Conservation (phyloP, 73 alveolate genomes). For the Paramecium sonneborni region DNA sequence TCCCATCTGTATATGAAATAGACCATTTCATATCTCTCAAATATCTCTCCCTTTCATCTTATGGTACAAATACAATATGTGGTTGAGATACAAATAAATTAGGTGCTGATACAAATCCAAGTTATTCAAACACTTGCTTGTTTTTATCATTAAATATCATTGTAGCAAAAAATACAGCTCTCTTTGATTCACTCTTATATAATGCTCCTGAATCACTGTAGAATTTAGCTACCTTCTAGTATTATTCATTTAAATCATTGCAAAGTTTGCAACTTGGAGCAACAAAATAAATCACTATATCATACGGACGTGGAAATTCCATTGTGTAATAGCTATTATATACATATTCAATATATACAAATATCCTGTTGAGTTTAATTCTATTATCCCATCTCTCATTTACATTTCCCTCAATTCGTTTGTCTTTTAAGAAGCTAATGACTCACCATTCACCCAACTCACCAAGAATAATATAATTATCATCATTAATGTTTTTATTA, state of each 20-base stretch:
- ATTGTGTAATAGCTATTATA: no score
- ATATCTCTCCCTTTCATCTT: slow-evolving; percentile 58
- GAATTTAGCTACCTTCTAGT: slow-evolving; percentile 25
- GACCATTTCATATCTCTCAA: slow-evolving; percentile 65
- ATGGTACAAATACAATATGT: slow-evolving; percentile 49
- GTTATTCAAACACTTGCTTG: background rate
- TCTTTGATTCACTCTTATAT: slow-evolving; percentile 31
- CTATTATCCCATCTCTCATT: slow-evolving; percentile 46
- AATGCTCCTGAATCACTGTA: slow-evolving; percentile 49
- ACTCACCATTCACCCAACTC: background rate
- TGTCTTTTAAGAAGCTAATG: background rate
- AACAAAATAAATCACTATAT: slow-evolving; percentile 58
- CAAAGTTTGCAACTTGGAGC: slow-evolving; percentile 64
- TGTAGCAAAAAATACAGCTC: slow-evolving; percentile 66
- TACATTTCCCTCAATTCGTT: slow-evolving; percentile 35
- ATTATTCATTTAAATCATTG: background rate
- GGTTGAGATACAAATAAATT: slow-evolving; percentile 63
- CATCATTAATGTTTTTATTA: background rate
- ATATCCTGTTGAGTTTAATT: slow-evolving; percentile 63
- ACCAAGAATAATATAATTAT: background rate
- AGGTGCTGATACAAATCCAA: slow-evolving; percentile 61
- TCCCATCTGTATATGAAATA: slow-evolving; percentile 59
- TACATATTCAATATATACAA: no score
- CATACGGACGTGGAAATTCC: slow-evolving; percentile 68
- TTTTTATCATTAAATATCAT: slow-evolving; percentile 47